phyloP scores from a whole-genome alignment of 2,329 filamentous ascomycete species.

The Cytospora piceicola region DNA sequence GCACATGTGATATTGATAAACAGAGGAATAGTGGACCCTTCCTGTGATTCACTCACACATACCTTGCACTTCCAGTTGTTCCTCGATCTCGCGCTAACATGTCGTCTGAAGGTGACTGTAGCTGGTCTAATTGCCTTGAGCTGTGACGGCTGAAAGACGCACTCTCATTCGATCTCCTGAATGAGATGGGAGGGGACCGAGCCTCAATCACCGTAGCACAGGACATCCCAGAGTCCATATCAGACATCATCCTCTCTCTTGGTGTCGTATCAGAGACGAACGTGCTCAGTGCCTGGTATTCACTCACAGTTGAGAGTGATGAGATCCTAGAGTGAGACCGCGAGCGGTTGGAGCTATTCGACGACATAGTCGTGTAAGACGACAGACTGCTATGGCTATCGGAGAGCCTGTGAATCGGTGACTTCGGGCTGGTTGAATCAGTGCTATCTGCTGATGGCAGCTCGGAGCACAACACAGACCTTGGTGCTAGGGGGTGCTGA shows the following conservation, averaged over 20 bases:
- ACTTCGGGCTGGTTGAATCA: constrained; percentile 39
- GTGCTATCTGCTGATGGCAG: constrained; percentile 30
- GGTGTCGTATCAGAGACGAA: constrained; percentile 44
- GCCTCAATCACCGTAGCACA: constrained; percentile 32
- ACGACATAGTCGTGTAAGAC: constrained; percentile 51
- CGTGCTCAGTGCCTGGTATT: constrained; percentile 42
- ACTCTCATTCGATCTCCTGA: constrained; percentile 30
- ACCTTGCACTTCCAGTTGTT: constrained; percentile 26
- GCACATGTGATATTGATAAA: constrained; percentile 1
- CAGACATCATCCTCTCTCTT: constrained; percentile 43
- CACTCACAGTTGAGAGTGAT: constrained; percentile 56
- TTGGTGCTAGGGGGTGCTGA: constrained; percentile 32
- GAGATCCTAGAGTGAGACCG: constrained; percentile 57
- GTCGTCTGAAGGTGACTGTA: constrained; percentile 26
- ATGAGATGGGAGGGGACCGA: constrained; percentile 33
- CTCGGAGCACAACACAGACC: constrained; percentile 36
- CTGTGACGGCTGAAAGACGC: constrained; percentile 26
- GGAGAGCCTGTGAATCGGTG: constrained; percentile 50
- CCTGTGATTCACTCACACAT: constrained; percentile 15
- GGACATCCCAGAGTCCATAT: constrained; percentile 29
- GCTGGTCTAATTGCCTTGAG: constrained; percentile 23
- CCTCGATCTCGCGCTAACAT: constrained; percentile 23
- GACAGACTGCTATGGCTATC: constrained; percentile 58
- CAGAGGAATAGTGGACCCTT: background rate
- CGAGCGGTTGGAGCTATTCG: constrained; percentile 45